Conservation (phyloP, 176 grass and related monocot species). For the Alopecurus myosuroides region DNA sequence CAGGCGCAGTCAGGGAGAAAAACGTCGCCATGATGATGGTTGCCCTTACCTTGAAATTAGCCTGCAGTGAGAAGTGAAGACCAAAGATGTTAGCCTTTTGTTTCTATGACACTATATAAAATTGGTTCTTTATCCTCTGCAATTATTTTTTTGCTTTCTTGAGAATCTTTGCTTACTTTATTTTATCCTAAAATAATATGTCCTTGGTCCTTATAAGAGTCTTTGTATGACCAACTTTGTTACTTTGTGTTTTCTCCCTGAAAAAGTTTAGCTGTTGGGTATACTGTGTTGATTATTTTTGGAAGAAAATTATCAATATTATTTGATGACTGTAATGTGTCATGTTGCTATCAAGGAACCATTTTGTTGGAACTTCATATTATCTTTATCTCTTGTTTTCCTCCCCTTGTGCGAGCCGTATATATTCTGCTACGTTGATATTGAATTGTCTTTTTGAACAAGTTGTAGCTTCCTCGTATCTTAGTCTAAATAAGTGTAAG, state of each 20-base stretch:
- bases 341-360: background rate
- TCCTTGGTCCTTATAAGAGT: background rate
- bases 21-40: constrained; percentile 79
- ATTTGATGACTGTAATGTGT: background rate
- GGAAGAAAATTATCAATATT: background rate
- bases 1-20: constrained; percentile 92
- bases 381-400: background rate
- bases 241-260: background rate
- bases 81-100: constrained; percentile 20
- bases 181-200: background rate
- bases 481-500: background rate
- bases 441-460: background rate
- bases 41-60: constrained; percentile 76
- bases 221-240: background rate
- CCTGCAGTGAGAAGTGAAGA: constrained; percentile 40
- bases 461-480: background rate
- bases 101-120: constrained; percentile 1
- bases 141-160: constrained; percentile 12
- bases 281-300: background rate
- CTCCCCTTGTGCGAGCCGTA: background rate
- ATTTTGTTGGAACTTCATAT: constrained; percentile 9
- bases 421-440: background rate
- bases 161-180: background rate
- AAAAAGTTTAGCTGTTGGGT: background rate
- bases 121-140: constrained; percentile 19